Evolutionary conservation across 768 basidiomycete genomes (phyloP), one percentile per base, ranked within the genome.

Genomic region (Mycena venus): DNA sequence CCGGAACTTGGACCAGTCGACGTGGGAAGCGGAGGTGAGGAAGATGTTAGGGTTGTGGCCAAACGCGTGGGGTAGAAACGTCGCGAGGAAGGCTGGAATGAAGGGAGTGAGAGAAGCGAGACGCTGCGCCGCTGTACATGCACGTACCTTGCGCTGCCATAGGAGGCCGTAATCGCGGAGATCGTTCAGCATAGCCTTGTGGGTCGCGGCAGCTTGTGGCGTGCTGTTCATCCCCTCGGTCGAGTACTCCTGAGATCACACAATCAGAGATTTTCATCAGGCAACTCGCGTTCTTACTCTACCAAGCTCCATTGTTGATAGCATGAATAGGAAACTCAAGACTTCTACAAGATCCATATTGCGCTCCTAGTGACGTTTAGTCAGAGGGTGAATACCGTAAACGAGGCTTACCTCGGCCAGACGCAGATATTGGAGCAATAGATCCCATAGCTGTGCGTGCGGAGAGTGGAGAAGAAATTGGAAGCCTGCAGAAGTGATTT

Each of bases 391-490:
- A 38, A 56, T 59, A 62, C 72, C 44, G 61, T 74, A 64, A 75
- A 36, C 68, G 73, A 55, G 14, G n/a, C 65, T 51, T 78, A 96
- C 95, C 89, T 96, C 95, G 27, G 93, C 92, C 85, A 95, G 91
- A 74, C 93, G 90, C 59, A 99, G 85, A 82, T 99, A 99, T 77
- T 96, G 95, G 34, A 99, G 89, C 73, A 99, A 84, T 38, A 99
- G 85, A 80, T 96, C 96, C 98, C 98, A 99, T 21, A 99, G 85
- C 81, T 99, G 98, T 32, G 93, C 95, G 78, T 98, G 96, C 25
- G 98, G 95, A 32, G 97, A 93, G 81, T 98, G 95, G 27, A 99
- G 90, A 58, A 99, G 90, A 81, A 99, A 99, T 80, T 99, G 98
- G 82, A 99, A 99, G 12, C 98, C 98, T 15, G 91, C 88, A 19